Conservation (phyloP, 73 alveolate genomes). For the Loxodes magnus region DNA sequence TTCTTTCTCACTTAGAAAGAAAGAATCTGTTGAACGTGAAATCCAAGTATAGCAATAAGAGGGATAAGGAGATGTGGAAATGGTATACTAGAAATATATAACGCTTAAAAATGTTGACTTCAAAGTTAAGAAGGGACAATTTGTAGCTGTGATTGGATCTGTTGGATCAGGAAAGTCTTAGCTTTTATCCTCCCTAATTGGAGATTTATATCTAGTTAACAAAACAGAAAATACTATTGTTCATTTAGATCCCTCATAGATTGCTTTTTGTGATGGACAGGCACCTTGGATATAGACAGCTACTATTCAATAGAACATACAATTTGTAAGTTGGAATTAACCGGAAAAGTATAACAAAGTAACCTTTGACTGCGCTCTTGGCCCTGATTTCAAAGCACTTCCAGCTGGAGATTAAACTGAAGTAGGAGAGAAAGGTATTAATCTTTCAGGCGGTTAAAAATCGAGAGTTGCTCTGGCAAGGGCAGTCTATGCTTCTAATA, state of each 20-base stretch:
- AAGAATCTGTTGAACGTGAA: too few relatives aligned
- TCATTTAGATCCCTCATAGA: slow-evolving; percentile 35
- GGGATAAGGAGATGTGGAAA: slow-evolving; percentile 10
- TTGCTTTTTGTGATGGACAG: slow-evolving; percentile 71
- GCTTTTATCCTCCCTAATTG: slow-evolving; percentile 31
- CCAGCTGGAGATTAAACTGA: slow-evolving; percentile 87
- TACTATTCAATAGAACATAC: slow-evolving; percentile 78
- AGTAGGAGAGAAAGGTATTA: slow-evolving; percentile 94
- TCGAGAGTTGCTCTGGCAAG: slow-evolving; percentile 92
- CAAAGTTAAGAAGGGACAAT: slow-evolving; percentile 24
- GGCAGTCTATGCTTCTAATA: slow-evolving; percentile 84
- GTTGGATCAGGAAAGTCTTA: slow-evolving; percentile 59
- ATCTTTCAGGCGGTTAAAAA: slow-evolving; percentile 91
- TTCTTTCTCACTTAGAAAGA: too few relatives aligned
- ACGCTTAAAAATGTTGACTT: slow-evolving; percentile 29
- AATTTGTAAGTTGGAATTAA: slow-evolving; percentile 62
- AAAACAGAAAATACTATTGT: background rate
- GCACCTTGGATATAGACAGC: slow-evolving; percentile 82
- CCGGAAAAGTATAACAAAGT: slow-evolving; percentile 55
- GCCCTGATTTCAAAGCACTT: slow-evolving; percentile 69
- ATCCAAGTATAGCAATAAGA: slow-evolving; percentile 18
- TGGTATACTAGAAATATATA: slow-evolving; percentile 14
- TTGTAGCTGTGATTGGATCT: slow-evolving; percentile 44
- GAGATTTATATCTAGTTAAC: slow-evolving; percentile 26
- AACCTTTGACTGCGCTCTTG: slow-evolving; percentile 49